Base-by-base conservation (phyloP, 441 rosid species). In the Croton laevigatus region DNA sequence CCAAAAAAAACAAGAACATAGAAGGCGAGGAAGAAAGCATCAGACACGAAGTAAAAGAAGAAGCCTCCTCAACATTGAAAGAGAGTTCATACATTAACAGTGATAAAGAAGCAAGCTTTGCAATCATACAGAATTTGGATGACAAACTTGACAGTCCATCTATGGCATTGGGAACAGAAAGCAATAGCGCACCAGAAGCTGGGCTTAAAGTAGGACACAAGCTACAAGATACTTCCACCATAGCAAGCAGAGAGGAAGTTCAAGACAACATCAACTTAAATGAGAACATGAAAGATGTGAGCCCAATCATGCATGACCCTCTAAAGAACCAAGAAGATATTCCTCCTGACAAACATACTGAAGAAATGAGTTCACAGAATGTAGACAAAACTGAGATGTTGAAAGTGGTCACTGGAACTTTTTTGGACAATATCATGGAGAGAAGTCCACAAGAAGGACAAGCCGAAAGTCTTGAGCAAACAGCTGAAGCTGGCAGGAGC, bases 71-170 rank as follows among this genome's bases (percentile, higher is more conserved):
- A 20, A 59, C 36, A 3, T 46, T 53, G 61, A 74, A 57, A 70
- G 71, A 63, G 74, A 65, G 57, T 73, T 38, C 58, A 62, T 78
- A 63, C 55, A 67, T 44, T 69, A 74, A 78, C 67, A 82, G 62
- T 20, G 61, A 72, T 32, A 70, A 59, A 45, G 66, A 53, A 69
- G 76, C 72, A 61, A 68, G 2, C 40, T n/a, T 57, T 37, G 63
- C 73, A 65, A 54, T 70, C 60, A 57, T 59, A 11, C 68, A 74
- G 12, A 51, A 51, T 42, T 57, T 46, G 9, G 71, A 70, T 37
- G 70, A 75, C 44, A 68, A 72, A 70, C 74, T 58, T 57, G 60
- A 54, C 36, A 62, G 22, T 42, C 71, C 74, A 71, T 66, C 77
- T 37, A 51, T 45, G 60, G 54, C 71, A 17, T 54, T 46, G 59